These are phyloP conservation scores for Boletus vinaceobasis DNA, from an alignment of 768 basidiomycete genomes.

Conservation along the genomic window DNA sequence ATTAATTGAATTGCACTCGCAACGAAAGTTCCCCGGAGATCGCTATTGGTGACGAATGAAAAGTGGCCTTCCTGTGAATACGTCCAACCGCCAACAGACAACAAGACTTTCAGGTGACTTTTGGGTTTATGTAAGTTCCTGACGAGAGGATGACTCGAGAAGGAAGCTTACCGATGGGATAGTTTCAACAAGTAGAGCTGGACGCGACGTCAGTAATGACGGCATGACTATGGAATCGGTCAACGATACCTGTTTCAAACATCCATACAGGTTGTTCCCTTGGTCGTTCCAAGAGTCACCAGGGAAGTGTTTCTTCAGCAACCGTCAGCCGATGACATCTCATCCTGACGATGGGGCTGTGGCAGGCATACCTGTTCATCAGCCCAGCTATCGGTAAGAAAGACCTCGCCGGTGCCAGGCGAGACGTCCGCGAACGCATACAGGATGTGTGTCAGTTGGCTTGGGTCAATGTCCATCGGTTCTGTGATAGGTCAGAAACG, in stretches of 20 bases:
- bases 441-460: constrained; percentile 68
- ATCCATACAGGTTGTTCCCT: constrained; percentile 79
- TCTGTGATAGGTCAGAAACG: constrained; percentile 37
- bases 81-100: constrained; percentile 63
- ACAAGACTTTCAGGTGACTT: constrained; percentile 48
- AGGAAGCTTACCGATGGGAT: constrained; percentile 39
- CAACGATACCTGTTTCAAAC: constrained; percentile 65
- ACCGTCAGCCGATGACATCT: constrained; percentile 9
- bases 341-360: background rate
- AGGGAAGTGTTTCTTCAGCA: constrained; percentile 60
- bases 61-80: constrained; percentile 71
- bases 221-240: background rate
- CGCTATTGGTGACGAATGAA: constrained; percentile 52
- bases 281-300: constrained; percentile 70
- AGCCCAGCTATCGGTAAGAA: constrained; percentile 69
- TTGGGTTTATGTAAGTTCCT: background rate
- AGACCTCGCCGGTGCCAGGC: constrained; percentile 56
- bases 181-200: constrained; percentile 56
- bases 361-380: constrained; percentile 53
- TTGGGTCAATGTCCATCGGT: constrained; percentile 58
- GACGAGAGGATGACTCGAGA: background rate
- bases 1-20: constrained; percentile 57
- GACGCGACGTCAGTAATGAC: background rate
- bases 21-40: constrained; percentile 56
- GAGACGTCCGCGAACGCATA: constrained; percentile 80